A percentile compares a stretch with the other conserved stretches of the same genome.
Evolutionary conservation across 2,329 filamentous ascomycete genomes (phyloP).

Genomic region (Fusarium buharicum): DNA sequence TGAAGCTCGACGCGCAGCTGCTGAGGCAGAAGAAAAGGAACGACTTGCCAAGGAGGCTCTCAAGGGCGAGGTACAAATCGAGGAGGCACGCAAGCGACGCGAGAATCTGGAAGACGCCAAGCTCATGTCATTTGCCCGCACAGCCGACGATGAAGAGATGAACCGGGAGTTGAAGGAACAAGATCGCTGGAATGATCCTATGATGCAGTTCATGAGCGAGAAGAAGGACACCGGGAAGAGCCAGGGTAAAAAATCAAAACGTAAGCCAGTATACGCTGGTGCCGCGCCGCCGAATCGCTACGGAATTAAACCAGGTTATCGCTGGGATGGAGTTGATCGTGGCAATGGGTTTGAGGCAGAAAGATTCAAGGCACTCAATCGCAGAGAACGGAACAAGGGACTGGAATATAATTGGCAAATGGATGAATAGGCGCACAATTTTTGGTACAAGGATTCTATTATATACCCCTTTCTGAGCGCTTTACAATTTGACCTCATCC

Average conservation of each 20-base stretch:
- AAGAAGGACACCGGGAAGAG: slow-evolving; percentile 49
- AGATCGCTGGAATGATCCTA: slow-evolving; percentile 93
- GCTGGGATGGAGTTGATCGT: slow-evolving; percentile 97
- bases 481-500: slow-evolving; percentile 2
- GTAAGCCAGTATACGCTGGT: slow-evolving; percentile 79
- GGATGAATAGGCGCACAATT: slow-evolving; percentile 72
- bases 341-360: slow-evolving; percentile 93
- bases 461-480: slow-evolving; percentile 42
- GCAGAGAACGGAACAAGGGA: slow-evolving; percentile 77
- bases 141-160: slow-evolving; percentile 85
- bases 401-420: slow-evolving; percentile 96
- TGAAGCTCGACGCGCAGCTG: slow-evolving; percentile 74
- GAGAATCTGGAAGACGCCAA: slow-evolving; percentile 82
- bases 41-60: slow-evolving; percentile 74
- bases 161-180: slow-evolving; percentile 83
- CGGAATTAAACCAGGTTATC: slow-evolving; percentile 88
- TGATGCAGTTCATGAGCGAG: slow-evolving; percentile 77
- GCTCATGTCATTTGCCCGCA: slow-evolving; percentile 81
- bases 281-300: slow-evolving; percentile 90
- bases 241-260: slow-evolving; percentile 50
- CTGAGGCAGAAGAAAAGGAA: slow-evolving; percentile 78
- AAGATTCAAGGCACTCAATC: slow-evolving; percentile 89
- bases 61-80: slow-evolving; percentile 85
- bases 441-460: slow-evolving; percentile 28
- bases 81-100: slow-evolving; percentile 70